phyloP scores from a whole-genome alignment of 176 grass and related monocot genomes.

The Eleusine indica region DNA sequence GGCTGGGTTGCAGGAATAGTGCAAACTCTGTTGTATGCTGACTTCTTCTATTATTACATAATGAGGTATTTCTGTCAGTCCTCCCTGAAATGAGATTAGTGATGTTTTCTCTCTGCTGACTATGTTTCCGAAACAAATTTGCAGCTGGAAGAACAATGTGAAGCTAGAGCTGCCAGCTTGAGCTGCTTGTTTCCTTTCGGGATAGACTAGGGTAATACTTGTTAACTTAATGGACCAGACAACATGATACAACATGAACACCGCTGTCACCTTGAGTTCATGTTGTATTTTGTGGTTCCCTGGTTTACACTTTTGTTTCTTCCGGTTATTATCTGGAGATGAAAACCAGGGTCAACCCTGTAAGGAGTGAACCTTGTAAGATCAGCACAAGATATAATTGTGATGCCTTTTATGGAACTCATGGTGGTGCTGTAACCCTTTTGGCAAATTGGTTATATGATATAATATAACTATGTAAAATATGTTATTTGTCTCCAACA shows the following conservation, averaged over 20 bases:
- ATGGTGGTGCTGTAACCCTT: neutral
- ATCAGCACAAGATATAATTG: constrained; percentile 1
- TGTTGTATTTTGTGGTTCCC: constrained; percentile 19
- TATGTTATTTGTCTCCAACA: neutral
- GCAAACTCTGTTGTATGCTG: constrained; percentile 89
- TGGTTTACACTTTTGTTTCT: constrained; percentile 29
- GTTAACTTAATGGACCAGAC: constrained; percentile 29
- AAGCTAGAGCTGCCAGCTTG: constrained; percentile 85
- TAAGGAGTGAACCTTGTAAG: constrained; percentile 31
- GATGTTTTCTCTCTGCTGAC: constrained; percentile 32
- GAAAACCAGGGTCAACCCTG: constrained; percentile 18
- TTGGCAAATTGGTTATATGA: constrained; percentile 10
- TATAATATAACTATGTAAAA: neutral
- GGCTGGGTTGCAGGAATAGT: constrained; percentile 84
- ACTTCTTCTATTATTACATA: constrained; percentile 98
- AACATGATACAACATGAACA: constrained; percentile 18
- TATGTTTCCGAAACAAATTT: constrained; percentile 35
- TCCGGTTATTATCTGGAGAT: constrained; percentile 22
- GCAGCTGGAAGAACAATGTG: constrained; percentile 95
- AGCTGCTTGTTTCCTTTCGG: constrained; percentile 37
- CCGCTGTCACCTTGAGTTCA: neutral
- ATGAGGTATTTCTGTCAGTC: constrained; percentile 60
- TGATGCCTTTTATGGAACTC: neutral
- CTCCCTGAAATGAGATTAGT: neutral
- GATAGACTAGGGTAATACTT: constrained; percentile 43